Conservation (phyloP, 495 filamentous ascomycete species). For the Talaromyces proteolyticus region DNA sequence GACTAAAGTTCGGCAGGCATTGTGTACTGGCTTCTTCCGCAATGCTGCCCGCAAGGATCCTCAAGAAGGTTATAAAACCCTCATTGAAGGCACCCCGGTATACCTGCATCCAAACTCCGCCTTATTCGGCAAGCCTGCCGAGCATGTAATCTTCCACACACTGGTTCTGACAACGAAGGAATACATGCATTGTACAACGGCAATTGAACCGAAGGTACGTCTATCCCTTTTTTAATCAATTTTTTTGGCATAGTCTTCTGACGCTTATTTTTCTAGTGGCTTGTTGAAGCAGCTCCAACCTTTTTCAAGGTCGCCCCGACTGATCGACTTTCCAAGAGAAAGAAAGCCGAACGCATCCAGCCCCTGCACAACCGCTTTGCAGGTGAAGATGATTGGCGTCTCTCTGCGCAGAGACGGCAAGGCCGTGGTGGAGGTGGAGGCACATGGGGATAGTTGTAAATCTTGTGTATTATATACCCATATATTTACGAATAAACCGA, state of each 20-base stretch:
- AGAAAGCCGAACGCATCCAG: slow-evolving; percentile 91
- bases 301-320: slow-evolving; percentile 98
- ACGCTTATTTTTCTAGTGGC: slow-evolving; percentile 30
- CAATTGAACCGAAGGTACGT: slow-evolving; percentile 78
- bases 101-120: slow-evolving; percentile 89
- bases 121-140: slow-evolving; percentile 89
- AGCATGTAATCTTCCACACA: slow-evolving; percentile 90
- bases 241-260: slow-evolving; percentile 4
- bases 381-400: slow-evolving; percentile 89
- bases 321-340: slow-evolving; percentile 80
- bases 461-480: no score
- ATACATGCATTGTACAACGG: slow-evolving; percentile 92
- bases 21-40: slow-evolving; percentile 93
- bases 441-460: slow-evolving; percentile 72
- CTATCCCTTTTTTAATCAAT: not conserved
- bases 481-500: no score
- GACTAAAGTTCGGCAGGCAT: slow-evolving; percentile 79
- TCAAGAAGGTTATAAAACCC: slow-evolving; percentile 91
- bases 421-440: slow-evolving; percentile 88
- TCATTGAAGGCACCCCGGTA: slow-evolving; percentile 91
- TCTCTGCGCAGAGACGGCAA: slow-evolving; percentile 81
- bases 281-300: slow-evolving; percentile 88
- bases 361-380: slow-evolving; percentile 89
- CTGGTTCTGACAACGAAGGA: slow-evolving; percentile 91
- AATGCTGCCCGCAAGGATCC: slow-evolving; percentile 95